These are phyloP conservation scores for Lodderomyces metapsilosis DNA, from an alignment of 1,139 yeast genomes.

Conservation along the genomic window DNA sequence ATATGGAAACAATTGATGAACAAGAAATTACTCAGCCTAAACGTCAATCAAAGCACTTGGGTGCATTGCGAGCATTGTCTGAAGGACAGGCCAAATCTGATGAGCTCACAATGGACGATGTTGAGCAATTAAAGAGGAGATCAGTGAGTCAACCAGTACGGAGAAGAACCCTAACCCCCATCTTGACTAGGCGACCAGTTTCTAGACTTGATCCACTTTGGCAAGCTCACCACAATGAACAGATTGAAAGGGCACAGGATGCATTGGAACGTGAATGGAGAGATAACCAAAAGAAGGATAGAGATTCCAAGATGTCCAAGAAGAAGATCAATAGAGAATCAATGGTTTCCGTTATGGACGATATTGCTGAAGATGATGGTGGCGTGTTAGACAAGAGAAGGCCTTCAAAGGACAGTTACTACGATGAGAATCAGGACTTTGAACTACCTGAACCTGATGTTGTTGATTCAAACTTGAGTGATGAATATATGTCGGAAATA, in stretches of 20 bases:
- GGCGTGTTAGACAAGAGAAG: conserved; percentile 13
- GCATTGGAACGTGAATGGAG: conserved; percentile 38
- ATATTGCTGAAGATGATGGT: conserved; percentile 14
- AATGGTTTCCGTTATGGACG: conserved; percentile 36
- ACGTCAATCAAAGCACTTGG: conserved; percentile 29
- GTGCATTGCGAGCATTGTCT: conserved; percentile 35
- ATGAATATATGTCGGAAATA: conserved; percentile 45
- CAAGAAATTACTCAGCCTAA: conserved; percentile 36
- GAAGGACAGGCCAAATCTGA: conserved; percentile 29
- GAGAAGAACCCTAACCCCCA: conserved; percentile 40
- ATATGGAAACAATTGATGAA: conserved; percentile 20
- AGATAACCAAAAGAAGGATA: conserved; percentile 9
- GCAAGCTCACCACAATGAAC: conserved; percentile 49
- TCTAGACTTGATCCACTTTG: conserved; percentile 69
- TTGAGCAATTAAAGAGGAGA: conserved; percentile 45
- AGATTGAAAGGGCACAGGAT: conserved; percentile 45
- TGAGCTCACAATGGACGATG: conserved; percentile 39
- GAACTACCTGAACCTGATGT: conserved; percentile 41
- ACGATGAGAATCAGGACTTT: conserved; percentile 20
- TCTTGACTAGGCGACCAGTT: conserved; percentile 58
- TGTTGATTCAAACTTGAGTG: conserved; percentile 41
- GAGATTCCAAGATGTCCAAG: conserved; percentile 12
- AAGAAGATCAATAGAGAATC: conserved; percentile 37
- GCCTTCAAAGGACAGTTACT: conserved; percentile 22
- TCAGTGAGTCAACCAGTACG: conserved; percentile 47